These are phyloP conservation scores for Fennellomyces sp. DNA, from an alignment of 371 early-diverging fungal species.

Conservation along the genomic window DNA sequence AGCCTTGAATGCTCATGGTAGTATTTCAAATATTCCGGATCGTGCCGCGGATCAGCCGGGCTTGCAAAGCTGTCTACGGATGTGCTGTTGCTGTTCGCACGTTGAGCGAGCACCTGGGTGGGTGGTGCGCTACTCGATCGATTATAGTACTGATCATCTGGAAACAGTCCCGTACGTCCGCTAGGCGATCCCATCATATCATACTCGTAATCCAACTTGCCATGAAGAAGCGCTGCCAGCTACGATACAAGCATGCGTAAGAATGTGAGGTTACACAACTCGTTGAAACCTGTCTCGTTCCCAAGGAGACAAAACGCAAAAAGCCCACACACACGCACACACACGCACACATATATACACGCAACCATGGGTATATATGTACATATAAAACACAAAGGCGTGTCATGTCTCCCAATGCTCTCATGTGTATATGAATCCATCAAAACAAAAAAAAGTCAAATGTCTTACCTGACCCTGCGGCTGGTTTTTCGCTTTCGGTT, in stretches of 20 bases:
- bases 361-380: not conserved
- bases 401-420: no score
- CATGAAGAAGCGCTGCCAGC: slow-evolving; percentile 49
- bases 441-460: slow-evolving; percentile 7
- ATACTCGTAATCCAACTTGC: slow-evolving; percentile 37
- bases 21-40: slow-evolving; percentile 5
- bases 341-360: not conserved
- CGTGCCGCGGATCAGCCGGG: slow-evolving; percentile 3
- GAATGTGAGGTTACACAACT: not conserved
- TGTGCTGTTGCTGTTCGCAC: not conserved
- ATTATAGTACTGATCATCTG: slow-evolving; percentile 19
- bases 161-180: slow-evolving; percentile 22
- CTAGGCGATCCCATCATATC: slow-evolving; percentile 24
- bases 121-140: slow-evolving; percentile 50
- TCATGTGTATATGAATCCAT: no score
- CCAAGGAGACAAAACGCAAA: not conserved
- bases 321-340: not conserved
- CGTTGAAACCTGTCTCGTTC: not conserved
- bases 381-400: not conserved
- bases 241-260: not conserved
- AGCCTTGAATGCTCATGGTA: slow-evolving; percentile 3
- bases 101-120: slow-evolving; percentile 13
- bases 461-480: slow-evolving; percentile 45
- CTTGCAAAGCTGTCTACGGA: not conserved
- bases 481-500: slow-evolving; percentile 43